Evolutionary conservation across 345 rosid species (phyloP), one percentile per base, ranked within the genome.

Genomic region (Boechera divaricarpa): DNA sequence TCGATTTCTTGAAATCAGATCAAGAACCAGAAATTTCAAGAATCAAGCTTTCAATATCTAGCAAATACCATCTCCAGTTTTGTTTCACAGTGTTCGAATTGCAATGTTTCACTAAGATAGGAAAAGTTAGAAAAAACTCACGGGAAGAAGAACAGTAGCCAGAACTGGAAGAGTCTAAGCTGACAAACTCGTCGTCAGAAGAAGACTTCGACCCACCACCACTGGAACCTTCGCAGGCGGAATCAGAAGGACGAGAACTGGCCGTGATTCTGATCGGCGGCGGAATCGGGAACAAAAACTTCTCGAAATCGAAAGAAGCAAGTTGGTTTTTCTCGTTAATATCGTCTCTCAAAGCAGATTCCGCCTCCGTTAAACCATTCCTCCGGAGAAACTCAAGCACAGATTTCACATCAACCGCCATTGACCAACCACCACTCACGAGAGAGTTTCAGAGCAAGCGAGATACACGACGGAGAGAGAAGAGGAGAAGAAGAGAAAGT

Each of bases 301-400:
- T 89, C 85, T 95, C 98, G 49, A 87, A 89, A 72, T 95, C 94
- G 61, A 88, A 89, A 59, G 88, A 88, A 81, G 85, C 88, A 59
- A 88, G 81, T 67, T 86, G 74, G 62, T 52, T 87, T 44, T 82
- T 86, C 80, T 91, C 94, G 48, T 77, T 82, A 29, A 90, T 81
- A 60, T 95, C 99, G 67, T 91, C 86, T 64, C 80, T 80, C 2
- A 95, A 82, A 74, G 99, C 98, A 66, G 77, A 78, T 79, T 82
- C 97, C 0, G 94, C 89, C 60, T 85, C 89, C 66, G 65, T 81
- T 28, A 95, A 81, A 4, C 99, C 94, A 63, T 92, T 86, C 32
- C 71, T 72, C 71, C 90, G 86, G 56, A 92, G 76, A 75, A 92
- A 90, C 70, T 86, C 83, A 31, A 91, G 67, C 31, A 91, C 92